phyloP scores from a whole-genome alignment of 345 rosid species.

The Nephelium lappaceum region DNA sequence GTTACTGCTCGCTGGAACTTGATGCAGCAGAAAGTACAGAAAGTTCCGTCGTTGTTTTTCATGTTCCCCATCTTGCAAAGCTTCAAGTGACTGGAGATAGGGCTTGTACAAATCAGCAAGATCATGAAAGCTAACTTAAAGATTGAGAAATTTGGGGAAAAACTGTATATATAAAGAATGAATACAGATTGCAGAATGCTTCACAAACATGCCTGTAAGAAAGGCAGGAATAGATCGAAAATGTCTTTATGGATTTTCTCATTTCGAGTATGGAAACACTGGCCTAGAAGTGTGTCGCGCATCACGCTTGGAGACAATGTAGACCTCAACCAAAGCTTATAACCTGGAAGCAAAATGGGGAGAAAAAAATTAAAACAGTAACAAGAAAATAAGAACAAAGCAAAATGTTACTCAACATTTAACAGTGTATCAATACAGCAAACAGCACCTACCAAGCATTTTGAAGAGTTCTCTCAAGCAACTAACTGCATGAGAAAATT shows the following conservation, averaged over 20 bases:
- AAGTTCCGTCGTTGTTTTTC: constrained; percentile 88
- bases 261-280: constrained; percentile 88
- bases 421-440: constrained; percentile 1
- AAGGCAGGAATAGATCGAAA: constrained; percentile 91
- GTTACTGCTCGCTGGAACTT: constrained; percentile 94
- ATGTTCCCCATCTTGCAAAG: constrained; percentile 97
- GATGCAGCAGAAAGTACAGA: constrained; percentile 94
- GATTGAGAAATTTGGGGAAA: neutral
- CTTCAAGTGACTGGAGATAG: constrained; percentile 80
- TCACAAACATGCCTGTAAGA: constrained; percentile 74
- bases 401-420: constrained; percentile 2
- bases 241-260: constrained; percentile 97
- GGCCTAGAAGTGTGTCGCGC: constrained; percentile 96
- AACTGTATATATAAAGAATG: neutral
- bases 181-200: constrained; percentile 14
- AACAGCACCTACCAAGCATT: constrained; percentile 73
- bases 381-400: neutral
- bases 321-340: constrained; percentile 97
- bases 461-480: constrained; percentile 89
- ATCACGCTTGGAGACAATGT: constrained; percentile 92
- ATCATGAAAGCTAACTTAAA: constrained; percentile 17
- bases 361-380: neutral
- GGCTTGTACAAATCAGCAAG: constrained; percentile 23
- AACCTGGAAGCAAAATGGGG: constrained; percentile 55
- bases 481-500: constrained; percentile 83